Evolutionary conservation across 805 yeast species (phyloP).

Genomic region (Spathaspora gorwiae): DNA sequence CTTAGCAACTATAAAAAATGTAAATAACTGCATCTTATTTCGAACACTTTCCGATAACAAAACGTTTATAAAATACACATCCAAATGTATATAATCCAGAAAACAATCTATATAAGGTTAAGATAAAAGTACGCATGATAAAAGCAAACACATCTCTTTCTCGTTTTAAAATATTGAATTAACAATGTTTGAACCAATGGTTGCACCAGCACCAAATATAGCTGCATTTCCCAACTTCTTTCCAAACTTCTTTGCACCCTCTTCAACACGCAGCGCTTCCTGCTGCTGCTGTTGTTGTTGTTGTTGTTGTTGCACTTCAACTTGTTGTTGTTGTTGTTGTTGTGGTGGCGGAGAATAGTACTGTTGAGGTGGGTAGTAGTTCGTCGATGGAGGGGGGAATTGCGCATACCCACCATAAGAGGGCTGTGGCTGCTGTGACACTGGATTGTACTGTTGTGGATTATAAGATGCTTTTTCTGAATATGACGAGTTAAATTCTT

Average conservation of each 20-base stretch:
- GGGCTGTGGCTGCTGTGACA: slow-evolving; percentile 21
- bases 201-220: slow-evolving; percentile 94
- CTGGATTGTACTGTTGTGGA: slow-evolving; percentile 5
- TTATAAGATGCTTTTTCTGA: slow-evolving; percentile 18
- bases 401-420: slow-evolving; percentile 37
- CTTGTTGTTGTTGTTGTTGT: slow-evolving; percentile 24
- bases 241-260: slow-evolving; percentile 59
- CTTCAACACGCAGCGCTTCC: not conserved
- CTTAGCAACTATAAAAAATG: slow-evolving; percentile 1
- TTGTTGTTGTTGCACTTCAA: slow-evolving; percentile 18
- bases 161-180: slow-evolving; percentile 55
- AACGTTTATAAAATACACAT: too few species aligned
- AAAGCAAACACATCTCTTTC: too few species aligned
- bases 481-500: slow-evolving; percentile 22
- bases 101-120: too few species aligned
- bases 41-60: too few species aligned
- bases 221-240: slow-evolving; percentile 88
- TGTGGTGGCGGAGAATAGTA: slow-evolving; percentile 16
- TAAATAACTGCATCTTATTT: not conserved
- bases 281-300: slow-evolving; percentile 9
- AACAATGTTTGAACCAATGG: slow-evolving; percentile 80
- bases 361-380: slow-evolving; percentile 39
- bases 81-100: too few species aligned
- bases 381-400: slow-evolving; percentile 49
- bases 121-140: too few species aligned